Percentiles rank a stretch among this genome's conserved stretches.
phyloP scores from a whole-genome alignment of 2,329 filamentous ascomycete species.

The Fusarium sp. region DNA sequence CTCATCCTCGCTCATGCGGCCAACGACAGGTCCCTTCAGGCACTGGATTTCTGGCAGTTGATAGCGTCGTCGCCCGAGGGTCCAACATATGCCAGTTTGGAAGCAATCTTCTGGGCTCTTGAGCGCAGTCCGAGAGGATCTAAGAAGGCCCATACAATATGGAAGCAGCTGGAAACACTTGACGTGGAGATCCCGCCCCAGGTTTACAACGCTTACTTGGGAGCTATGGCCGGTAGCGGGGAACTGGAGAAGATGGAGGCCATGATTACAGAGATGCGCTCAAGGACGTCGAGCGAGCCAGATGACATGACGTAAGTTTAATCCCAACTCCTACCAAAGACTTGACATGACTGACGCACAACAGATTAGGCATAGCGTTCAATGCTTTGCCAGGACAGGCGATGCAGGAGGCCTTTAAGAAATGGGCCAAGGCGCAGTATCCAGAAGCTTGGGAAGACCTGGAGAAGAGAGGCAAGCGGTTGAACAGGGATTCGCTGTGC shows the following conservation, averaged over 20 bases:
- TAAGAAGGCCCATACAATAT: constrained; percentile 73
- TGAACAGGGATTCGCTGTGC: constrained; percentile 58
- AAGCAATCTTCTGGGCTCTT: constrained; percentile 84
- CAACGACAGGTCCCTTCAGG: constrained; percentile 73
- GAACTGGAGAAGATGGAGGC: constrained; percentile 75
- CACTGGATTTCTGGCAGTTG: constrained; percentile 84
- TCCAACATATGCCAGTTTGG: constrained; percentile 83
- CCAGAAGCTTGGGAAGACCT: constrained; percentile 77
- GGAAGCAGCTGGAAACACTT: constrained; percentile 77
- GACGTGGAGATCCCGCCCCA: constrained; percentile 81
- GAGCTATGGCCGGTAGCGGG: constrained; percentile 79
- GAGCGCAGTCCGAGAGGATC: constrained; percentile 71
- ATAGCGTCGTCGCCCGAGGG: constrained; percentile 89
- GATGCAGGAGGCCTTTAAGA: constrained; percentile 77
- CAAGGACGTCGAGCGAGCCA: constrained; percentile 74
- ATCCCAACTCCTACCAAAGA: not conserved
- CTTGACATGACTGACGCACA: constrained; percentile 25
- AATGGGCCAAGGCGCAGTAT: constrained; percentile 78
- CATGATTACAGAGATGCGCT: constrained; percentile 75
- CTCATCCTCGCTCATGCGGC: constrained; percentile 88
- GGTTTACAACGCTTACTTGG: constrained; percentile 83
- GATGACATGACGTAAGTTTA: constrained; percentile 76
- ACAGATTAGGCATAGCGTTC: constrained; percentile 79
- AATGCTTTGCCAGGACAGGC: constrained; percentile 76
- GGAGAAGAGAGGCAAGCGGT: constrained; percentile 63